phyloP scores from a whole-genome alignment of 2,329 filamentous ascomycete genomes.

The Lomentospora prolificans region DNA sequence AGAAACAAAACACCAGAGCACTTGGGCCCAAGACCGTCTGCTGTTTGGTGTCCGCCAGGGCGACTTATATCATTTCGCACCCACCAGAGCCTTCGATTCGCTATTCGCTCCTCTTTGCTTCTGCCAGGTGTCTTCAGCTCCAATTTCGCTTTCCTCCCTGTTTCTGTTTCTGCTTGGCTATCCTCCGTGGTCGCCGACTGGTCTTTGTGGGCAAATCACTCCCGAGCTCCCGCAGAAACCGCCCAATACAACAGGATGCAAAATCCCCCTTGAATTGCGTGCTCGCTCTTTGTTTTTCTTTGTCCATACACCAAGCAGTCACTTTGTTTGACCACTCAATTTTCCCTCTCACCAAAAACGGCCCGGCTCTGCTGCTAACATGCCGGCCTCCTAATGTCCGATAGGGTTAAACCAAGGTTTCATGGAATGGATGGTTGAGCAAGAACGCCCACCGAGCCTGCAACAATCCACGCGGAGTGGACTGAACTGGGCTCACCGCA shows the following conservation, averaged over 20 bases:
- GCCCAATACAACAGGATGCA: conserved; percentile 6
- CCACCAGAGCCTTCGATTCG: not conserved
- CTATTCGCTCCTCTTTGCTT: not conserved
- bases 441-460: not conserved
- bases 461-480: not conserved
- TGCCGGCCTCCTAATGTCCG: not conserved
- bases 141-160: not conserved
- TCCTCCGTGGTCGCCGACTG: not conserved
- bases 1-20: too few relatives aligned
- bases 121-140: conserved; percentile 2
- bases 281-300: conserved; percentile 2
- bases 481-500: not conserved
- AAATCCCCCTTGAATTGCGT: conserved; percentile 7
- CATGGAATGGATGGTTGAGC: too few relatives aligned
- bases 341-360: not conserved
- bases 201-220: not conserved
- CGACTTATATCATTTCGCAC: not conserved
- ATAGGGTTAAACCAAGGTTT: not conserved
- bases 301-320: too few relatives aligned
- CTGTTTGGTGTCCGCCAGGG: not conserved
- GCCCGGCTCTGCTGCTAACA: not conserved
- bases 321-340: too few relatives aligned
- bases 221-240: conserved; percentile 4
- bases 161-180: not conserved
- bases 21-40: too few relatives aligned